Base-by-base conservation (phyloP, 352 stramenopile genomes). In the Phytophthora sansomeana region DNA sequence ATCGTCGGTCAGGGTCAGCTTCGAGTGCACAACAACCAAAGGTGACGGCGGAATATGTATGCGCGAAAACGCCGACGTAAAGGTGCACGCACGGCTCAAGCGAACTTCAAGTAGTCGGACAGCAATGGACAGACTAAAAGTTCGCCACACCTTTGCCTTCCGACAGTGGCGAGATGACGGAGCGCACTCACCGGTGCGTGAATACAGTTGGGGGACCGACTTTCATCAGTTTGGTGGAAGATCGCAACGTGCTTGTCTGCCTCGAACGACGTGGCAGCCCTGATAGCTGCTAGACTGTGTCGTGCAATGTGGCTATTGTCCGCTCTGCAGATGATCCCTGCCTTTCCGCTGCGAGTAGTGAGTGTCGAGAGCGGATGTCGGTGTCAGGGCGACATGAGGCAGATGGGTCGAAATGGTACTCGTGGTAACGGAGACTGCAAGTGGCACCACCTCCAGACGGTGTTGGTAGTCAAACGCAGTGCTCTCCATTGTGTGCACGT, bases 21-120 rank as follows among this genome's bases (percentile, higher is more conserved):
- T 32, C n/a, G 3, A 10, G n/a, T n/a, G n/a, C n/a, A n/a, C 42
- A 19, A 48, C 5, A 30, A 30, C 21, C 24, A n/a, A 28, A 10
- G 5, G 16, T 36, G 53, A 69, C 54, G 54, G 38, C 62, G 62
- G 62, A 65, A 69, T 58, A 46, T 69, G 54, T n/a, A n/a, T n/a
- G n/a, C 46, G 43, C 61, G 29, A 69, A 67, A 69, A 58, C 50
- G 39, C 36, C 36, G 6, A 0, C 4, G 13, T 21, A 16, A 16
- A 43, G 36, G 36, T 41, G 35, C 36, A 11, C 36, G 36, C n/a
- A n/a, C n/a, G n/a, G 36, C 36, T 43, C 16, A 43, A 11, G 14
- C 36, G 59, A 69, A 69, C 64, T 69, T 73, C 58, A 73, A 73
- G 58, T 51, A 72, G 24, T 66, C 63, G 49, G 49, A 59, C 38